These are phyloP conservation scores for Lepidopterella palustris DNA, from an alignment of 495 filamentous ascomycete genomes.

Conservation along the genomic window DNA sequence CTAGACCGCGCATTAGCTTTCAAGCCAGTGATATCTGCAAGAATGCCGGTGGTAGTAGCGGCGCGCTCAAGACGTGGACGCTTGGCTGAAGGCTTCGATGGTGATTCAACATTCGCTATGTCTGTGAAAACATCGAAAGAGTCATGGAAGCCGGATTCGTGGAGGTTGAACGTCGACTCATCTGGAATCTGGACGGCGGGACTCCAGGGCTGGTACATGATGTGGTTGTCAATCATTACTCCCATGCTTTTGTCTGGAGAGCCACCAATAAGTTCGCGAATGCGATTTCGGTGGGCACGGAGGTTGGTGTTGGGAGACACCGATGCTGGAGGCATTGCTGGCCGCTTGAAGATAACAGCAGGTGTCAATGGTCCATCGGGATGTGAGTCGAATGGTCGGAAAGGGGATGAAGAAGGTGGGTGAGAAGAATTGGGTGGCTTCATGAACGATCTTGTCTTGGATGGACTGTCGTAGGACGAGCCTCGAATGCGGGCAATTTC, in stretches of 20 bases:
- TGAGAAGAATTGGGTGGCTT: constrained; percentile 43
- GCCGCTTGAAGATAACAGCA: constrained; percentile 75
- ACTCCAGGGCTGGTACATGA: constrained; percentile 56
- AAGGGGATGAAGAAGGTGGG: constrained; percentile 54
- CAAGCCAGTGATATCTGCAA: constrained; percentile 58
- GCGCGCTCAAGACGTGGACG: constrained; percentile 54
- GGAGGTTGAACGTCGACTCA: constrained; percentile 25
- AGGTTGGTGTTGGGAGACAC: constrained; percentile 92
- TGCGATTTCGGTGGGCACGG: constrained; percentile 80
- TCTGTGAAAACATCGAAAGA: constrained; percentile 74
- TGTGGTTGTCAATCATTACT: constrained; percentile 49
- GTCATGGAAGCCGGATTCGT: constrained; percentile 44
- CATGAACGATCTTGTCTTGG: constrained; percentile 48
- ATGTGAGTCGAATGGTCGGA: constrained; percentile 54
- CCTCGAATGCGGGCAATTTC: constrained; percentile 91
- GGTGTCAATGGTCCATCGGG: constrained; percentile 58
- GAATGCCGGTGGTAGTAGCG: constrained; percentile 49
- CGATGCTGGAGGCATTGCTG: constrained; percentile 73
- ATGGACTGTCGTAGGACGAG: constrained; percentile 89
- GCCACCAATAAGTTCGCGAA: constrained; percentile 72
- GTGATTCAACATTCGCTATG: constrained; percentile 57
- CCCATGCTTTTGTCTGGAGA: constrained; percentile 73
- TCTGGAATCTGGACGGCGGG: constrained; percentile 61
- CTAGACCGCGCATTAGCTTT: constrained; percentile 23
- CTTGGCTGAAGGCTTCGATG: constrained; percentile 65